A percentile compares a stretch with the other conserved stretches of the same genome.
phyloP scores from a whole-genome alignment of 2,329 filamentous ascomycete genomes.

The Ophiostoma montium region DNA sequence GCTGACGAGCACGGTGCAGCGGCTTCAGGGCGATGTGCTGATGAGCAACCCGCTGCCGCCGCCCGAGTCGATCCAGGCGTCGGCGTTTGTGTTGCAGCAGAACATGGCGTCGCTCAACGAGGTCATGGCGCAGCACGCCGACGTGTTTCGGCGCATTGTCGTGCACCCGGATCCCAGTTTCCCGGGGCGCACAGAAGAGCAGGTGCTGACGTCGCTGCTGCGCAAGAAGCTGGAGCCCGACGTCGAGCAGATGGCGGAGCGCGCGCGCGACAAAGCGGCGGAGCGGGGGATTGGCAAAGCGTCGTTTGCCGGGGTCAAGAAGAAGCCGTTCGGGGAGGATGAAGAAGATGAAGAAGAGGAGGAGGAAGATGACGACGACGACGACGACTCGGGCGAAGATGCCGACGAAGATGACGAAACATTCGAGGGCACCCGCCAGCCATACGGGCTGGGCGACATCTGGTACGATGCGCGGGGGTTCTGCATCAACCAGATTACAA shows the following conservation, averaged over 20 bases:
- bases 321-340: conserved; percentile 2
- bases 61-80: conserved; percentile 59
- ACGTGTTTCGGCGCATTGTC: conserved; percentile 55
- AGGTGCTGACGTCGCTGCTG: conserved; percentile 52
- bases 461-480: conserved; percentile 23
- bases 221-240: conserved; percentile 73
- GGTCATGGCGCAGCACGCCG: conserved; percentile 48
- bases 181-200: conserved; percentile 54
- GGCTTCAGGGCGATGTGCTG: conserved; percentile 45
- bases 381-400: conserved; percentile 25
- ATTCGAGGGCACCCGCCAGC: conserved; percentile 22
- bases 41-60: conserved; percentile 52
- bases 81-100: conserved; percentile 54
- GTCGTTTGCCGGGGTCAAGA: conserved; percentile 15
- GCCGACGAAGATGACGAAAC: conserved; percentile 23
- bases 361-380: conserved; percentile 19
- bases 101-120: conserved; percentile 55
- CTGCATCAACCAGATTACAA: conserved; percentile 19
- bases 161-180: conserved; percentile 65
- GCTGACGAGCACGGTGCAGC: conserved; percentile 53
- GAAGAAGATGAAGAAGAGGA: conserved; percentile 18
- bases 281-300: conserved; percentile 18
- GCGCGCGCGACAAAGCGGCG: conserved; percentile 38
- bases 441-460: conserved; percentile 22
- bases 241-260: conserved; percentile 58